A percentile compares a stretch with the other conserved stretches of the same genome.
Evolutionary conservation across 768 basidiomycete genomes (phyloP).

Genomic region (Porphyrellus cyaneotinctus): DNA sequence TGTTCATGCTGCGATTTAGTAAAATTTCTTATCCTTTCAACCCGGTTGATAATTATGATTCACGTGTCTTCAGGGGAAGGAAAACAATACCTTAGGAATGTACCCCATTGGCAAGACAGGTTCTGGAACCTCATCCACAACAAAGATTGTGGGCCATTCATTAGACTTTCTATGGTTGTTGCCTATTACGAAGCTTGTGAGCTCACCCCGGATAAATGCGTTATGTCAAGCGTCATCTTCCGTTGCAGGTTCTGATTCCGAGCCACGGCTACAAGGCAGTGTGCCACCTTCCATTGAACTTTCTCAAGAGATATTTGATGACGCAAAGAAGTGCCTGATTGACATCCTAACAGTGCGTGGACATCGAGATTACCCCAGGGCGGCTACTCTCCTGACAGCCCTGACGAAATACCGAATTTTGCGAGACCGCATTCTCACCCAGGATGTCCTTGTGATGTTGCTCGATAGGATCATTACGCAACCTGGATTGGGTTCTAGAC

Average conservation of each 20-base stretch:
- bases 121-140: slow-evolving; percentile 11
- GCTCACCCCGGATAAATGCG: not conserved
- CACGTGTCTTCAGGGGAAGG: slow-evolving; percentile 14
- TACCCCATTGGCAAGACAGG: slow-evolving; percentile 10
- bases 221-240: not conserved
- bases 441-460: slow-evolving; percentile 12
- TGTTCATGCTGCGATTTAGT: slow-evolving; percentile 23
- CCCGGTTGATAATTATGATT: not conserved
- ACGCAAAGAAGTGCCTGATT: slow-evolving; percentile 11
- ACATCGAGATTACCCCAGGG: slow-evolving; percentile 17
- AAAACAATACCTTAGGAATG: slow-evolving; percentile 15
- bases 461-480: slow-evolving; percentile 6
- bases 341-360: slow-evolving; percentile 4
- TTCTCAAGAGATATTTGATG: slow-evolving; percentile 1
- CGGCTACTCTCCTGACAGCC: slow-evolving; percentile 17
- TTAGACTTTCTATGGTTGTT: slow-evolving; percentile 18
- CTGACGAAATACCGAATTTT: slow-evolving; percentile 17
- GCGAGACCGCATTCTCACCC: slow-evolving; percentile 13
- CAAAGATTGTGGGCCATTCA: slow-evolving; percentile 10
- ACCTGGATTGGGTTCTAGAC: slow-evolving; percentile 7
- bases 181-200: slow-evolving; percentile 22
- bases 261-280: not conserved
- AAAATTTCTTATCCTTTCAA: not conserved
- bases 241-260: slow-evolving; percentile 6
- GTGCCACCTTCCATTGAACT: not conserved